Base-by-base conservation (phyloP, 2,329 filamentous ascomycete species). In the Alternaria gansuensis region DNA sequence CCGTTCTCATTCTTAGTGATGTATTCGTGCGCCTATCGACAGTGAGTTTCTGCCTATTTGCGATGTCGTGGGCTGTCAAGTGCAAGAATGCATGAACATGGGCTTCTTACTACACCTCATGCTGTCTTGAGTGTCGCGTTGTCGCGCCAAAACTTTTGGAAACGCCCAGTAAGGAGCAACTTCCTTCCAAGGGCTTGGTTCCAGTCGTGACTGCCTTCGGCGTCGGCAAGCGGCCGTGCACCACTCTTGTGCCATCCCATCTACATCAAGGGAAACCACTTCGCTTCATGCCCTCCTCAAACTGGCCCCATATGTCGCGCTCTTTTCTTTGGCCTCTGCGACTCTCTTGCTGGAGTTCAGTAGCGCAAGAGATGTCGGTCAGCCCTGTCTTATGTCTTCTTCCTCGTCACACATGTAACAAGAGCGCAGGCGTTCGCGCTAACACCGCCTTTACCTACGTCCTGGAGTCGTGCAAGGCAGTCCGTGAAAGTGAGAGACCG, bases 401-500 rank as follows among this genome's bases (percentile, higher is more conserved):
- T 46, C 26, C 11, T 7, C 3, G 13, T 26, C 33, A 5, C 21
- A 48, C 8, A 26, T 34, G 28, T n/a, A 2, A 1, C 6, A 24
- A 24, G 8, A 6, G 11, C 29, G 10, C 23, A n/a, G 8, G 5
- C 13, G 0, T 21, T 13, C 14, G 49, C 39, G 28, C 17, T 21
- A n/a, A 9, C 0, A 31, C 10, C 17, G 34, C 48, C 34, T 44
- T 40, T 3, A 39, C 41, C 7, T 31, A 4, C 7, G 24, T 41
- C 26, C 7, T 21, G 17, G 6, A 31, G 13, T 11, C 13, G 10
- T 17, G 29, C 14, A 14, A 8, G 37, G 24, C 1, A 5, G 23
- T 14, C 21, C 24, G 14, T 37, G 10, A 43, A 10, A 21, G 55
- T 58, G 44, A 58, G 14, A 58, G 44, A 39, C 26, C 1, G 23